Conservation (phyloP, 768 basidiomycete species). For the Rhizopogon vesiculosus region DNA sequence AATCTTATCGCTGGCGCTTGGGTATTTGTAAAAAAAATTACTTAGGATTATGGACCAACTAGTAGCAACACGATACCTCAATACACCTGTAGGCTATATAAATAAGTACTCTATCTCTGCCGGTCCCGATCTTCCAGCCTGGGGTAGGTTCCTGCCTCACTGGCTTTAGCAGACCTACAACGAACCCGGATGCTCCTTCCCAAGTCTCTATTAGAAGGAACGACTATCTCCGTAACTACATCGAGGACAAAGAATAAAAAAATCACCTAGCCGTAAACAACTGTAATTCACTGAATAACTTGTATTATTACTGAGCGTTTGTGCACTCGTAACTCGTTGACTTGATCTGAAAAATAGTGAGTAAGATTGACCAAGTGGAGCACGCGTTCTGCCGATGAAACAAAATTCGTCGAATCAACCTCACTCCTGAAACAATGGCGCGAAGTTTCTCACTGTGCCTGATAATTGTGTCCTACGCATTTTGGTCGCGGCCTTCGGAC, state of each 20-base stretch:
- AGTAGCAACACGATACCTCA: not conserved
- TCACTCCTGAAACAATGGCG: conserved; percentile 60
- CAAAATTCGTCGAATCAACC: conserved; percentile 21
- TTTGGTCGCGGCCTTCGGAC: conserved; percentile 37
- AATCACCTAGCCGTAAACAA: not conserved
- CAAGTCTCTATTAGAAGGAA: conserved; percentile 34
- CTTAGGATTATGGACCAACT: no score
- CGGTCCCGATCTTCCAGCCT: conserved; percentile 48
- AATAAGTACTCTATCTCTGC: conserved; percentile 35
- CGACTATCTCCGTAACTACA: conserved; percentile 39
- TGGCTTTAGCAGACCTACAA: conserved; percentile 40
- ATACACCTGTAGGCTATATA: not conserved
- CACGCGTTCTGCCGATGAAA: conserved; percentile 5
- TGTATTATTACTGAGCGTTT: conserved; percentile 55
- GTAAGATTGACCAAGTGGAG: not conserved
- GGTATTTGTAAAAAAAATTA: no score
- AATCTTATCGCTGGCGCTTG: not conserved
- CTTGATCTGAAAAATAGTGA: conserved; percentile 43
- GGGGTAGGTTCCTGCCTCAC: conserved; percentile 52
- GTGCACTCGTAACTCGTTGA: conserved; percentile 45
- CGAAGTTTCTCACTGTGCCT: conserved; percentile 51
- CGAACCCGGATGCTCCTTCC: conserved; percentile 53
- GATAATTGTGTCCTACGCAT: conserved; percentile 53
- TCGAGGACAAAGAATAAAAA: not conserved
- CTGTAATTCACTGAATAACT: not conserved